These are phyloP conservation scores for Rhazya stricta DNA, from an alignment of 257 asterid species.

Conservation along the genomic window DNA sequence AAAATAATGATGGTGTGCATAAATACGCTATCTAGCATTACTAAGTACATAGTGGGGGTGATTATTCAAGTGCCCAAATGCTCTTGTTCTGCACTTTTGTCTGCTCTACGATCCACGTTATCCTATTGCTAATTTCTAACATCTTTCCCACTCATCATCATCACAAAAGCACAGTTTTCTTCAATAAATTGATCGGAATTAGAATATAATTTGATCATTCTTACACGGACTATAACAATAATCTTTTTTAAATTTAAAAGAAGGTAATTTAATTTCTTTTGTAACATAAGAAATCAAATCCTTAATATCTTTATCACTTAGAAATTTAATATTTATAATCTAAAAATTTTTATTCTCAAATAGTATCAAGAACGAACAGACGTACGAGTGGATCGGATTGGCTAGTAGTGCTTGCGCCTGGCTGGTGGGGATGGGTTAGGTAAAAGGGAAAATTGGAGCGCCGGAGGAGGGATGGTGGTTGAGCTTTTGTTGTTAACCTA, in stretches of 20 bases:
- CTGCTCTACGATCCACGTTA: constrained; percentile 6
- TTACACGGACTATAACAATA: neutral
- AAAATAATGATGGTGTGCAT: too few species aligned
- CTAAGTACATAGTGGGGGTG: neutral
- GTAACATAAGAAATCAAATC: too few species aligned
- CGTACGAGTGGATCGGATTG: neutral
- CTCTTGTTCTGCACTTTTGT: constrained; percentile 12
- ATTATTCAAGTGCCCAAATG: neutral
- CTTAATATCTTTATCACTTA: too few species aligned
- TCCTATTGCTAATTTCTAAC: neutral
- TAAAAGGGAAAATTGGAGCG: neutral
- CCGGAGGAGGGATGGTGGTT: neutral
- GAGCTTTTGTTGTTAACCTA: neutral
- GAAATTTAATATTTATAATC: too few species aligned
- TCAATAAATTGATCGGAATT: too few species aligned
- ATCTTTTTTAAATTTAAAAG: too few species aligned
- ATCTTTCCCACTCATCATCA: neutral
- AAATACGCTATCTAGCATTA: neutral
- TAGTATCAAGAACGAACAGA: too few species aligned
- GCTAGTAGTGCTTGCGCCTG: constrained; percentile 3
- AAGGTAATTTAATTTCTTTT: too few species aligned
- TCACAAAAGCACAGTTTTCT: neutral
- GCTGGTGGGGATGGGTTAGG: neutral
- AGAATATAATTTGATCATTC: neutral
- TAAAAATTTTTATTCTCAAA: too few species aligned